Base-by-base conservation (phyloP, 2,329 filamentous ascomycete genomes). In the Pseudogymnoascus sp. region DNA sequence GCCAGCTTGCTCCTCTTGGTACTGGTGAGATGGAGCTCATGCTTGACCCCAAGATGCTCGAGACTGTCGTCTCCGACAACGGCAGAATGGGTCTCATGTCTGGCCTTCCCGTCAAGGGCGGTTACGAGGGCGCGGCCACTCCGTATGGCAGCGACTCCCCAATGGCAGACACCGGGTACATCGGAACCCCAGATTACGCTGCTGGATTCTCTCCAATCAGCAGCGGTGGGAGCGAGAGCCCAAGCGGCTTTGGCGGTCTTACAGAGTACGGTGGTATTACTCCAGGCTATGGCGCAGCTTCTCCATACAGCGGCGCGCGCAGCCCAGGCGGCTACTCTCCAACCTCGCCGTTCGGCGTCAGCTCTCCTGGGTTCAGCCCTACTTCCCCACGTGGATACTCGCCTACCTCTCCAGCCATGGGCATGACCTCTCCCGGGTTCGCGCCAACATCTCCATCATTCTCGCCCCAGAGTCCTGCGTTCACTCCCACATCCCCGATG, bases 1-100 rank as follows among this genome's bases (percentile, higher is more conserved):
- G 94, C 64, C 94, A 99, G 77, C 84, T 97, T 76, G 94, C 95
- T 4, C 94, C 95, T 30, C 93, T 96, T 82, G 94, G 94, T 64
- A 99, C 95, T 62, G 94, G 94, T 65, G 91, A 96, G 74, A 93
- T 99, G 69, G 91, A 99, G 66, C 86, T 97, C 60, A 86, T 92
- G 67, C 82, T 99, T 67, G 95, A 99, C 72, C 91, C 91, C 66
- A 89, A 89, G 75, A 96, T 99, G 90, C 84, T 97, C 43, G 90
- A 95, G 74, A 96, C 92, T 16, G 91, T 96, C 70, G 91, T 96
- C 62, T 91, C 90, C 58, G 92, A 96, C 75, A 96, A 96, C 74
- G 90, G 89, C 43, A 86, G 89, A 72, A 90, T 88, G 78, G 89
- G 88, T 69, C 82, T 92, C 57, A 90, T 91, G 82, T 85, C 87